These are phyloP conservation scores for Phytophthora nicotianae DNA, from an alignment of 352 stramenopile genomes.

Conservation along the genomic window DNA sequence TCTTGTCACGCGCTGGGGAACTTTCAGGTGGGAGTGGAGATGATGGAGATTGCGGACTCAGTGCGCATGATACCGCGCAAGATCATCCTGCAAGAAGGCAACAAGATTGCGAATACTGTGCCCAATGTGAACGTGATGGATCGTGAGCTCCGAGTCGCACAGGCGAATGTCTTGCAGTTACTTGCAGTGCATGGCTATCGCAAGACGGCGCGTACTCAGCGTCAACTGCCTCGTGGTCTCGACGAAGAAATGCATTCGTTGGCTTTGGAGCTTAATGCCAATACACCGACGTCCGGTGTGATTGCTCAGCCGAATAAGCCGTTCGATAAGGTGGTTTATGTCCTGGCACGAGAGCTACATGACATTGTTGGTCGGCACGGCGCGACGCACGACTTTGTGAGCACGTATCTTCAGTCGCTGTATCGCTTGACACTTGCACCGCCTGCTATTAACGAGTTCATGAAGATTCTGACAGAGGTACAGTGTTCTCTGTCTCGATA, in stretches of 20 bases:
- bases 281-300: slow-evolving; percentile 74
- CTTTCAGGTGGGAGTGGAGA: slow-evolving; percentile 65
- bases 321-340: slow-evolving; percentile 74
- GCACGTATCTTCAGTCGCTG: slow-evolving; percentile 77
- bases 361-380: slow-evolving; percentile 69
- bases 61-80: slow-evolving; percentile 78
- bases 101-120: slow-evolving; percentile 42
- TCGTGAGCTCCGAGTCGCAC: slow-evolving; percentile 69
- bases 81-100: slow-evolving; percentile 72
- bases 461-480: slow-evolving; percentile 80
- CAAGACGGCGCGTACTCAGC: slow-evolving; percentile 69
- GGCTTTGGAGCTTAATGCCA: slow-evolving; percentile 78
- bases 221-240: slow-evolving; percentile 63
- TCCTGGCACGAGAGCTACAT: slow-evolving; percentile 71
- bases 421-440: slow-evolving; percentile 71
- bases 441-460: slow-evolving; percentile 74
- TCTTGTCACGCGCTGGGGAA: slow-evolving; percentile 82
- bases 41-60: slow-evolving; percentile 49
- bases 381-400: slow-evolving; percentile 64
- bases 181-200: slow-evolving; percentile 59
- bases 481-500: slow-evolving; percentile 9
- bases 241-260: slow-evolving; percentile 81
- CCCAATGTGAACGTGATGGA: slow-evolving; percentile 62
- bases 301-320: slow-evolving; percentile 78
- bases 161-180: slow-evolving; percentile 67